phyloP scores from a whole-genome alignment of 208 protist genomes.

The Borovskyia barvae region DNA sequence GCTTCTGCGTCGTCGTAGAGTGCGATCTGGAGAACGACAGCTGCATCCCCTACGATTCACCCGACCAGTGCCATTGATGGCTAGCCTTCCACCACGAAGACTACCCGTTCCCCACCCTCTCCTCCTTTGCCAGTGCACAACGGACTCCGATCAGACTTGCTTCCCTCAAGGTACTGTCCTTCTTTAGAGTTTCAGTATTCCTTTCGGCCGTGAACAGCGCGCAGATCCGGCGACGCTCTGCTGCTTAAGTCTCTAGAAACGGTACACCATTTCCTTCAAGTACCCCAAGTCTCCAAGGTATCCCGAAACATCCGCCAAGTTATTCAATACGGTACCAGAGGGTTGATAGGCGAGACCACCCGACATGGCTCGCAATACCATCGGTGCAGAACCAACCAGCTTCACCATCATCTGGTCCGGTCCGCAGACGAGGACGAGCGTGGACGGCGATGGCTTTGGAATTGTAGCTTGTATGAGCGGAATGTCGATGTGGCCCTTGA shows the following conservation, averaged over 20 bases:
- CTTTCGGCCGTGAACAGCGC: too few species aligned
- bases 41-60: too few species aligned
- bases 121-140: too few species aligned
- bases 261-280: conserved; percentile 83
- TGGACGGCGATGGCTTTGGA: conserved; percentile 62
- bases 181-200: too few species aligned
- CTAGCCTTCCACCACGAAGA: too few species aligned
- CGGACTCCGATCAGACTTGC: too few species aligned
- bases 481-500: conserved; percentile 71
- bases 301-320: conserved; percentile 71
- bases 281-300: conserved; percentile 71
- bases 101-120: too few species aligned
- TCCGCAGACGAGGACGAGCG: conserved; percentile 86
- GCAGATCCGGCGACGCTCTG: too few species aligned
- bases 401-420: conserved; percentile 84
- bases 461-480: conserved; percentile 76
- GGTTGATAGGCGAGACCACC: conserved; percentile 76
- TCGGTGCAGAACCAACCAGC: conserved; percentile 53
- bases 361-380: conserved; percentile 70
- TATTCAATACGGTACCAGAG: conserved; percentile 71
- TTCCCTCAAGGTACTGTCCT: too few species aligned
- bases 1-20: too few species aligned
- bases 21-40: too few species aligned
- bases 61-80: too few species aligned
- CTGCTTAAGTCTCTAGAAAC: conserved; percentile 55